Conservation (phyloP, 192 early-diverging fungal species). For the Chytriomyces sp. region DNA sequence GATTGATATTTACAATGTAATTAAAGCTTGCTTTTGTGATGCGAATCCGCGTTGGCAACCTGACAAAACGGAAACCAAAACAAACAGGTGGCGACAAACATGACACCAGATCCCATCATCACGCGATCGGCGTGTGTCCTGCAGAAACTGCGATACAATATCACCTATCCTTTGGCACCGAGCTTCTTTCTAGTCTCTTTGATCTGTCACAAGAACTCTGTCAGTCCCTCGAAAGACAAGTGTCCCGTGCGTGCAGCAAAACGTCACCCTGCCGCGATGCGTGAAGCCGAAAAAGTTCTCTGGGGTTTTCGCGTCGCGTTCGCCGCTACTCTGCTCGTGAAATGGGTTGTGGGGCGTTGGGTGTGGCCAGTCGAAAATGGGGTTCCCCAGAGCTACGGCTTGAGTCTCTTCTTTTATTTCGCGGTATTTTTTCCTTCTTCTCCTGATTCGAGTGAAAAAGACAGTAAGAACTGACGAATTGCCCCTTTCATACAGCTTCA, state of each 20-base stretch:
- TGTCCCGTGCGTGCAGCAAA: not conserved
- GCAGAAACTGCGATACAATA: not conserved
- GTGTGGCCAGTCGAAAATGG: not conserved
- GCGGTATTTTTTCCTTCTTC: not conserved
- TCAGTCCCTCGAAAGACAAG: not conserved
- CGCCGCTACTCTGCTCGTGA: not conserved
- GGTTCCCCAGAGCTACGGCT: constrained; percentile 1
- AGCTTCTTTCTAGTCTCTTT: not conserved
- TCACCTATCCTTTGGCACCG: constrained; percentile 14
- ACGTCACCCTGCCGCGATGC: not conserved
- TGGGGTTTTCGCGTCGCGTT: not conserved
- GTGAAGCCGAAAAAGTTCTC: not conserved
- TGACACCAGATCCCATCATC: too few relatives aligned
- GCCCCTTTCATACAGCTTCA: not conserved
- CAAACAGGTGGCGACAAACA: not conserved
- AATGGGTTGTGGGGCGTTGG: not conserved
- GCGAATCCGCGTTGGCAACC: not conserved
- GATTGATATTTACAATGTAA: not conserved
- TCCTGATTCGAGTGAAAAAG: not conserved
- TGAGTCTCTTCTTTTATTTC: constrained; percentile 14
- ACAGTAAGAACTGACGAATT: not conserved
- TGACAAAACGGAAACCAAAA: not conserved
- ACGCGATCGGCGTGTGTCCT: too few relatives aligned
- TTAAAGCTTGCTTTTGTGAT: not conserved
- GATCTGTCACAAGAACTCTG: constrained; percentile 6